A percentile compares a stretch with the other conserved stretches of the same genome.
Evolutionary conservation across 805 yeast genomes (phyloP).

Genomic region (Torulaspora quercuum): DNA sequence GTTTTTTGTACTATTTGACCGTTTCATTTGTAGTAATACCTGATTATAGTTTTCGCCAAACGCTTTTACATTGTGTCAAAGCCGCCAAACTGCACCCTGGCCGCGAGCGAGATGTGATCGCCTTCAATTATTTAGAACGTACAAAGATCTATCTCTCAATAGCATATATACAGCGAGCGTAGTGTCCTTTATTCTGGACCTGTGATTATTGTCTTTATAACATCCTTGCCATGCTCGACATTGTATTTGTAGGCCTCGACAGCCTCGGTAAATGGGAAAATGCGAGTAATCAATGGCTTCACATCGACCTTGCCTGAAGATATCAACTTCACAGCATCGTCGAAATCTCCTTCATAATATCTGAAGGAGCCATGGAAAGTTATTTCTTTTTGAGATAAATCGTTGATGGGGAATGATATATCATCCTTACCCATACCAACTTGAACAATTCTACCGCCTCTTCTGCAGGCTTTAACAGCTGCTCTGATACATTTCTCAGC

Average conservation of each 20-base stretch:
- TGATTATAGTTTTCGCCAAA: too few relatives aligned
- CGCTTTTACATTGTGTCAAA: too few relatives aligned
- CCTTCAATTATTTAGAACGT: too few relatives aligned
- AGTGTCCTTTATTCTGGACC: constrained; percentile 52
- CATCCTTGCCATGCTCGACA: constrained; percentile 58
- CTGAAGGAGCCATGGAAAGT: constrained; percentile 74
- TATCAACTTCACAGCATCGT: constrained; percentile 63
- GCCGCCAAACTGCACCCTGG: too few relatives aligned
- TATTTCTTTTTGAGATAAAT: constrained; percentile 64
- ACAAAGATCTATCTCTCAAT: too few relatives aligned
- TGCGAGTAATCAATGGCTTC: constrained; percentile 67
- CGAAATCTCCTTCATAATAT: constrained; percentile 74
- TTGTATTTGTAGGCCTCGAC: constrained; percentile 65
- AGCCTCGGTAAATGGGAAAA: constrained; percentile 68
- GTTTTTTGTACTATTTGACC: too few relatives aligned
- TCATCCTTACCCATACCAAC: constrained; percentile 79
- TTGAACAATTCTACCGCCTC: constrained; percentile 75
- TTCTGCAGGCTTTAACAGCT: constrained; percentile 57
- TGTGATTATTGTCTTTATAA: constrained; percentile 75
- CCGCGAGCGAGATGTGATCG: too few relatives aligned
- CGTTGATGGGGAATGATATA: constrained; percentile 71
- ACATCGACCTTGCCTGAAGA: constrained; percentile 62
- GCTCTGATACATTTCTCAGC: constrained; percentile 70
- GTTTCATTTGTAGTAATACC: too few relatives aligned
- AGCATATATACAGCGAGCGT: too few relatives aligned